Evolutionary conservation across 352 stramenopile species (phyloP), one percentile per base, ranked within the genome.

Genomic region (Phytopythium ostracodes): DNA sequence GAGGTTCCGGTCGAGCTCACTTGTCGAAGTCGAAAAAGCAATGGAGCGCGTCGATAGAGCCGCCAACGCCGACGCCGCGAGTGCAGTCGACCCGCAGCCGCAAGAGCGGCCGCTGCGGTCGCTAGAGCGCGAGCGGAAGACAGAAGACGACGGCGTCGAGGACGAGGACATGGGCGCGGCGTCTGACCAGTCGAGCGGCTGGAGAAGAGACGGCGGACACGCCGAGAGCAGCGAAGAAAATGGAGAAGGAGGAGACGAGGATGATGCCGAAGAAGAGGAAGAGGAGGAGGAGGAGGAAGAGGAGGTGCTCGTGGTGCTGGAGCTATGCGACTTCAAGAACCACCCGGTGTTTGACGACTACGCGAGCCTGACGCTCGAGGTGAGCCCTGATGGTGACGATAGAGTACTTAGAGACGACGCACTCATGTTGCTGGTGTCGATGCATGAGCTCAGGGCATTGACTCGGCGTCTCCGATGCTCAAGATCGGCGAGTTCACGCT

Each of bases 261-360:
- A 72, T 5, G 36, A 35, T 17, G 49, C 56, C 24, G 62, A 63
- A 1, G 62, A 79, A 3, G 75, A 75, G 8, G 62, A 73, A 3
- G 42, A 36, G 9, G 53, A 58, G 10, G 63, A 65, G 1, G 65
- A 77, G 14, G 76, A 89, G 1, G 77, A 88, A 18, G 83, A 92
- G 12, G 83, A 92, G 49, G 72, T 79, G 40, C 62, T 91, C 25
- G 80, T 92, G 15, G 81, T 90, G 59, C 60, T 92, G 66, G 84
- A 92, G 64, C 67, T 92, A 2, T 80, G 73, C 46, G 84, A 92
- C 60, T 91, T 92, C 56, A 91, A 90, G 70, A 88, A 92, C 59
- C 84, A 92, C 47, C 80, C 84, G 31, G 74, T 92, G 31, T 71
- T 92, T 42, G 77, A 91, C 56, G 81, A 90, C 65, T 87, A 89